Conservation (phyloP, 208 protist species). For the Wallacemonas collosoma region DNA sequence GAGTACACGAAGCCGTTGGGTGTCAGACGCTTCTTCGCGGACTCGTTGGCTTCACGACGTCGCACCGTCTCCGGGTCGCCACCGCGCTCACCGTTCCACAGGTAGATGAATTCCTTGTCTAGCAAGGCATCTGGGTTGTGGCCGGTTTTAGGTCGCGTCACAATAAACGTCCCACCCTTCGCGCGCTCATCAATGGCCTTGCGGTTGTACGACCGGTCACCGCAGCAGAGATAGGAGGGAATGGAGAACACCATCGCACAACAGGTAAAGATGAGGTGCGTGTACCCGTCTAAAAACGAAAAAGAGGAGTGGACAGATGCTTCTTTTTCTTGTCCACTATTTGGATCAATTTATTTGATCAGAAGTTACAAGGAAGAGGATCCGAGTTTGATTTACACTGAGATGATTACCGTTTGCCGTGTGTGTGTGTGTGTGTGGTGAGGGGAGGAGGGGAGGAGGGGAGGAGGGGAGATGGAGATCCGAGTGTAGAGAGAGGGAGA, state of each 20-base stretch:
- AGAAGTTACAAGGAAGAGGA: not conserved
- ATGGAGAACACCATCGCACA: constrained; percentile 89
- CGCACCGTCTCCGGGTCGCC: constrained; percentile 59
- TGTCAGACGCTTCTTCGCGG: constrained; percentile 71
- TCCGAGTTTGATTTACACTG: not conserved
- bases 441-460: too few species aligned
- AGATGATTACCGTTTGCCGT: not conserved
- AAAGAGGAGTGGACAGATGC: not conserved
- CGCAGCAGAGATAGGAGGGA: constrained; percentile 80
- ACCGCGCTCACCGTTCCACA: constrained; percentile 87
- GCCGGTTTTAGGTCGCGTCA: constrained; percentile 75
- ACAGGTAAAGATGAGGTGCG: not conserved
- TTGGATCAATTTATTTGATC: not conserved
- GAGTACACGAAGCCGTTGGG: constrained; percentile 78
- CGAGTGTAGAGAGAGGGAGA: too few species aligned
- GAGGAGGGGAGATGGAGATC: too few species aligned
- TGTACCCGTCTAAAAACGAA: not conserved
- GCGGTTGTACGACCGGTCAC: constrained; percentile 63
- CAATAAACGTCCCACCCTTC: constrained; percentile 70
- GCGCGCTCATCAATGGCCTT: constrained; percentile 61
- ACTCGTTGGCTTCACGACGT: constrained; percentile 51
- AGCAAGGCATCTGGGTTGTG: constrained; percentile 82
- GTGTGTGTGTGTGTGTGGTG: too few species aligned
- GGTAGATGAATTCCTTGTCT: constrained; percentile 77
- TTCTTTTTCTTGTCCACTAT: not conserved